Conservation (phyloP, 768 basidiomycete species). For the Lepiota brunneoincarnata region DNA sequence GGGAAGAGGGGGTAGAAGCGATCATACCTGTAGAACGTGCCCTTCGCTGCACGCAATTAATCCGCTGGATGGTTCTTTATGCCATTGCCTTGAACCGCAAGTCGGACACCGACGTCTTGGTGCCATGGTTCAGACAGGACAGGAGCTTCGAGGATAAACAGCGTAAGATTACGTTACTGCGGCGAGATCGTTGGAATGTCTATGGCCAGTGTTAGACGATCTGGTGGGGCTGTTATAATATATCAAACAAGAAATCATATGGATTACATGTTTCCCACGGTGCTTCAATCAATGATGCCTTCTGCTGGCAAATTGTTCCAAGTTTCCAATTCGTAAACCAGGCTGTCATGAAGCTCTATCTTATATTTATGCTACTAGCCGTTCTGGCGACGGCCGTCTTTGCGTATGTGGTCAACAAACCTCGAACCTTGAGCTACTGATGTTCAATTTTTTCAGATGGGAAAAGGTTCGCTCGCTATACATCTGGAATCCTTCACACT, state of each 20-base stretch:
- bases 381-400: conserved; percentile 48
- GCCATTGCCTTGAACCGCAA: conserved; percentile 86
- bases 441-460: conserved; percentile 47
- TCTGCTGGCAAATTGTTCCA: no score
- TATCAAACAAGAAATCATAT: not conserved
- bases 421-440: conserved; percentile 3
- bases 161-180: not conserved
- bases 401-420: conserved; percentile 51
- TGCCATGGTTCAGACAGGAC: conserved; percentile 39
- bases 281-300: conserved; percentile 3
- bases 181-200: not conserved
- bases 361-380: conserved; percentile 47
- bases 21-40: conserved; percentile 78
- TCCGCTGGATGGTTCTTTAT: conserved; percentile 80
- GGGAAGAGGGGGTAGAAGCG: not conserved
- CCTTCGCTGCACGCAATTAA: conserved; percentile 87
- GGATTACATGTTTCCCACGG: conserved; percentile 9
- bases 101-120: conserved; percentile 65
- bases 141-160: not conserved
- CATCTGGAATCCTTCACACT: conserved; percentile 3
- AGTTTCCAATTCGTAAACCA: no score
- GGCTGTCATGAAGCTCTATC: conserved; percentile 55
- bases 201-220: no score
- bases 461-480: conserved; percentile 50
- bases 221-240: no score